phyloP scores from a whole-genome alignment of 441 rosid genomes.

The Hura crepitans region DNA sequence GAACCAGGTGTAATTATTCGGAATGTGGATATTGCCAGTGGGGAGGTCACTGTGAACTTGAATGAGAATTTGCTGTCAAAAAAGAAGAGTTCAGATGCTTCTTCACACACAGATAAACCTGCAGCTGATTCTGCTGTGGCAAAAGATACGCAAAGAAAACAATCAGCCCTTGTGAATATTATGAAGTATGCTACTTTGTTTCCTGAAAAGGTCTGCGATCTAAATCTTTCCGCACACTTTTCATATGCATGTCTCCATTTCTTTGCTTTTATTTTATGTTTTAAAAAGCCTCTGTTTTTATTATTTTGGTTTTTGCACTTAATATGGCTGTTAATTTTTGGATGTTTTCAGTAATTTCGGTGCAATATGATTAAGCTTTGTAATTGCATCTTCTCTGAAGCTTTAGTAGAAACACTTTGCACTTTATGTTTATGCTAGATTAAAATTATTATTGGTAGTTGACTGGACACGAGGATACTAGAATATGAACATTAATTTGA shows the following conservation, averaged over 20 bases:
- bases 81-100: constrained; percentile 47
- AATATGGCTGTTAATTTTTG: neutral
- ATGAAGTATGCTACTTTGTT: constrained; percentile 56
- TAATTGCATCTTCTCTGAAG: neutral
- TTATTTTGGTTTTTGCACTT: neutral
- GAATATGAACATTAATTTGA: neutral
- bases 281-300: neutral
- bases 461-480: neutral
- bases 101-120: constrained; percentile 41
- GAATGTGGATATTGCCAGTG: constrained; percentile 60
- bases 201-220: constrained; percentile 93
- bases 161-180: constrained; percentile 45
- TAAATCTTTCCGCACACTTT: neutral
- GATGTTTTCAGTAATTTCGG: neutral
- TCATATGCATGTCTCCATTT: neutral
- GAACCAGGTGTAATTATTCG: constrained; percentile 70
- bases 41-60: constrained; percentile 64
- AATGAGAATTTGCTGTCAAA: constrained; percentile 72
- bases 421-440: constrained; percentile 1
- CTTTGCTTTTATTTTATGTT: neutral
- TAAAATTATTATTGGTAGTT: too few species aligned
- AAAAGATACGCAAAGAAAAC: constrained; percentile 43
- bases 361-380: neutral
- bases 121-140: constrained; percentile 35
- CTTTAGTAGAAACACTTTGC: neutral